A percentile compares a stretch with the other conserved stretches of the same genome.
Conservation (phyloP, 805 yeast genomes). For the Pichia membranifaciens region DNA sequence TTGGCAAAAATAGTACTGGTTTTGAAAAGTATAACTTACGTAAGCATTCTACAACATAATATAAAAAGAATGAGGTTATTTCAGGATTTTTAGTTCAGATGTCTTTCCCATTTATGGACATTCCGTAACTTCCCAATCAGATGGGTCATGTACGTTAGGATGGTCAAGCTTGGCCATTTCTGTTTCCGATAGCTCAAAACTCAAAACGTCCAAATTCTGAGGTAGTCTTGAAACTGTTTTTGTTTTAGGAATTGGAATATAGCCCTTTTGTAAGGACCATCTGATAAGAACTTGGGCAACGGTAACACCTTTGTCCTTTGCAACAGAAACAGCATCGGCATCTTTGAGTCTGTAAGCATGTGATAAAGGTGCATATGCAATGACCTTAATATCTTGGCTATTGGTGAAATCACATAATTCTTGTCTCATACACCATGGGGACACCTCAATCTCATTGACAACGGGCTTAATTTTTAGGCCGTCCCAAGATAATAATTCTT, state of each 20-base stretch:
- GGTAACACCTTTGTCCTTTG: slow-evolving; percentile 42
- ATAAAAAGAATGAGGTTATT: too few species aligned
- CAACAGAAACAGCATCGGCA: slow-evolving; percentile 44
- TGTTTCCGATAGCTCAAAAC: slow-evolving; percentile 38
- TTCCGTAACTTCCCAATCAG: slow-evolving; percentile 67
- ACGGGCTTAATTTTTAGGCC: slow-evolving; percentile 54
- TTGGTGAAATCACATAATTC: slow-evolving; percentile 59
- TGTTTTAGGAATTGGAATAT: slow-evolving; percentile 67
- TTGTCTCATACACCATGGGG: slow-evolving; percentile 73
- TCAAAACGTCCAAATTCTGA: slow-evolving; percentile 49
- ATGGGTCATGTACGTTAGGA: slow-evolving; percentile 59
- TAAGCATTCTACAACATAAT: too few species aligned
- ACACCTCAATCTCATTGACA: slow-evolving; percentile 76
- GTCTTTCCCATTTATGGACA: not conserved
- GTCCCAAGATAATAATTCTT: slow-evolving; percentile 55
- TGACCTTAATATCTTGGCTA: slow-evolving; percentile 50
- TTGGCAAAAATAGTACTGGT: too few species aligned
- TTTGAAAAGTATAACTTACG: too few species aligned
- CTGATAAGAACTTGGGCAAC: slow-evolving; percentile 61
- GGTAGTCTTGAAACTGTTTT: slow-evolving; percentile 45
- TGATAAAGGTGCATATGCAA: slow-evolving; percentile 74
- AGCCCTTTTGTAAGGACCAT: slow-evolving; percentile 72
- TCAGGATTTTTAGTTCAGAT: too few species aligned
- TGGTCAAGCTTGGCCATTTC: slow-evolving; percentile 40
- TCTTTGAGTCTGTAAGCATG: slow-evolving; percentile 55